These are phyloP conservation scores for Flaveria brownii DNA, from an alignment of 129 eudicot species.

Conservation along the genomic window DNA sequence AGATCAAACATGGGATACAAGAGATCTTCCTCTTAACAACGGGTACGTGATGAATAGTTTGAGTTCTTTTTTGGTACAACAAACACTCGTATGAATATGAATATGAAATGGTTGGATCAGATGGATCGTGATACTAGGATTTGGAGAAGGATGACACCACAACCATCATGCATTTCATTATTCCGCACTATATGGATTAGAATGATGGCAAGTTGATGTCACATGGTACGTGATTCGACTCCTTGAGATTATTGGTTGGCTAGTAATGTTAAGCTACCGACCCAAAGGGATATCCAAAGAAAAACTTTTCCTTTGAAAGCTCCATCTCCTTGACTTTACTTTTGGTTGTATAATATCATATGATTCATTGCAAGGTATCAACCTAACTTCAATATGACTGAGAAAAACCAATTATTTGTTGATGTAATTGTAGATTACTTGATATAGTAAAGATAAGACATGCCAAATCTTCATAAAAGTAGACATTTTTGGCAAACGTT, in stretches of 20 bases:
- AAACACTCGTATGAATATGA: background rate
- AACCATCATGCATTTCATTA: constrained; percentile 8
- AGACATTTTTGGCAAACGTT: too few relatives aligned
- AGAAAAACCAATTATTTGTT: too few relatives aligned
- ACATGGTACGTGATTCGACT: background rate
- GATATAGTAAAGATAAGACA: too few relatives aligned
- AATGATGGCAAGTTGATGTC: constrained; percentile 14
- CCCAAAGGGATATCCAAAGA: background rate
- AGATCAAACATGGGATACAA: constrained; percentile 61
- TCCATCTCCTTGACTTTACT: too few relatives aligned
- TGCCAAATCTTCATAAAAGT: too few relatives aligned
- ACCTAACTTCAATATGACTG: too few relatives aligned
- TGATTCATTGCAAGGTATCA: too few relatives aligned
- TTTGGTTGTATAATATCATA: too few relatives aligned
- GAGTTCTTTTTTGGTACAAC: background rate
- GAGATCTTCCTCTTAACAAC: constrained; percentile 61
- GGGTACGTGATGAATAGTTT: constrained; percentile 35
- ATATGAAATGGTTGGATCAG: background rate
- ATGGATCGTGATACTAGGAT: background rate
- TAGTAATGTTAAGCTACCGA: constrained; percentile 9
- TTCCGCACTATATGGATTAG: background rate
- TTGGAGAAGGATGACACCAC: background rate
- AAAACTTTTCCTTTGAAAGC: background rate
- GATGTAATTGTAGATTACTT: too few relatives aligned
- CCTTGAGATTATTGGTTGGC: background rate